Conservation (phyloP, 2,329 filamentous ascomycete species). For the Trichoderma hamatum region DNA sequence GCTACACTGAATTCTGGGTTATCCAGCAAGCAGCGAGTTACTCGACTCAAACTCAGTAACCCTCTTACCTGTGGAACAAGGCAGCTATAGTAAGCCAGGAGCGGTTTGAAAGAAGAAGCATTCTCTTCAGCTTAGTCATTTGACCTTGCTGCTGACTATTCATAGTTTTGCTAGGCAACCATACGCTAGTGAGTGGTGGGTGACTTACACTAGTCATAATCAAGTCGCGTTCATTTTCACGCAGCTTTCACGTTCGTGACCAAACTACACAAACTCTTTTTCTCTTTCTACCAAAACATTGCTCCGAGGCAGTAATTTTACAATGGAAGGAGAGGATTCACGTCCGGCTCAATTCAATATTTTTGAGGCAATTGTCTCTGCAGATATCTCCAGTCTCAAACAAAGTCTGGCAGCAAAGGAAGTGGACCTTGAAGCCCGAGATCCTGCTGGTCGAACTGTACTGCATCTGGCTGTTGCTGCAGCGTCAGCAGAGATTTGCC, state of each 20-base stretch:
- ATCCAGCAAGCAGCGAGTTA: not conserved
- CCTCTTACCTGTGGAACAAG: not conserved
- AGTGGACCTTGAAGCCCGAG: not conserved
- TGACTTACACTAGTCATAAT: not conserved
- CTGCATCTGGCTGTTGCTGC: not conserved
- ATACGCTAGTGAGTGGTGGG: not conserved
- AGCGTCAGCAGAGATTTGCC: not conserved
- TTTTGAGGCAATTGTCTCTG: not conserved
- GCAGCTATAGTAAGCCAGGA: no score
- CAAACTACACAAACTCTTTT: not conserved
- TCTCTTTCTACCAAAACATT: not conserved
- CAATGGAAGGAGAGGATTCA: not conserved
- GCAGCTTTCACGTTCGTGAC: no score
- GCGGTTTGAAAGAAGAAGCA: no score
- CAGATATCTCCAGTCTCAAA: not conserved
- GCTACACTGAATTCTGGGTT: not conserved
- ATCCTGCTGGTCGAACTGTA: conserved; percentile 5
- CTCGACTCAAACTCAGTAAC: not conserved
- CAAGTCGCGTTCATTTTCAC: not conserved
- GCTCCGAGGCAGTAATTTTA: not conserved
- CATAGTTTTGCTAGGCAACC: not conserved
- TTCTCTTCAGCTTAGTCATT: not conserved
- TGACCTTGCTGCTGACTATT: not conserved
- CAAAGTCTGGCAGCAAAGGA: not conserved
- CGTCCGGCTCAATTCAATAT: not conserved